Conservation (phyloP, 306 rosid species). For the Calophaca sinica region DNA sequence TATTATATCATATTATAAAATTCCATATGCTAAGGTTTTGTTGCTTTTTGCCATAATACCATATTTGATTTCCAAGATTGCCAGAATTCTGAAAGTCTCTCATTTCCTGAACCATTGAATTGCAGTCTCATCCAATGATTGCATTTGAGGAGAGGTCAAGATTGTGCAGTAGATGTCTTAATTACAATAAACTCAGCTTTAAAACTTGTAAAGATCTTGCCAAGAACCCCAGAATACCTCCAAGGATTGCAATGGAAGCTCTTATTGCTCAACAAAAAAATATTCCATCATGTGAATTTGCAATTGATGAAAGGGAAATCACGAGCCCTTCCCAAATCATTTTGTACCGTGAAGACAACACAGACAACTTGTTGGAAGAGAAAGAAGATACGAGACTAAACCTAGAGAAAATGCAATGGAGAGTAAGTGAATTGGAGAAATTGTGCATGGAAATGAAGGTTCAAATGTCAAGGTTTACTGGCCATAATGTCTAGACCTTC, state of each 20-base stretch:
- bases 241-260: slow-evolving; percentile 71
- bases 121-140: slow-evolving; percentile 69
- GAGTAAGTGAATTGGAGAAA: slow-evolving; percentile 74
- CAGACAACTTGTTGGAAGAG: slow-evolving; percentile 46
- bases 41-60: neutral
- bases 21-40: neutral
- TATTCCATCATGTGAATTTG: slow-evolving; percentile 34
- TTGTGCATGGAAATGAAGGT: slow-evolving; percentile 66
- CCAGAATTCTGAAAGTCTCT: neutral
- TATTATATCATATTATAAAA: neutral
- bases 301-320: slow-evolving; percentile 19
- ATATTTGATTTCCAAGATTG: neutral
- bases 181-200: slow-evolving; percentile 69
- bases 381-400: slow-evolving; percentile 50
- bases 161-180: slow-evolving; percentile 68
- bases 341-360: slow-evolving; percentile 28
- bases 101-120: slow-evolving; percentile 14
- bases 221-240: slow-evolving; percentile 81
- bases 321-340: slow-evolving; percentile 41
- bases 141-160: slow-evolving; percentile 70
- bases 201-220: slow-evolving; percentile 77
- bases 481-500: slow-evolving; percentile 38
- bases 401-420: slow-evolving; percentile 64
- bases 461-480: slow-evolving; percentile 61
- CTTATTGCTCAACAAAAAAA: slow-evolving; percentile 63